Conservation (phyloP, 1,139 yeast genomes). For the Geotrichum fermentans region DNA sequence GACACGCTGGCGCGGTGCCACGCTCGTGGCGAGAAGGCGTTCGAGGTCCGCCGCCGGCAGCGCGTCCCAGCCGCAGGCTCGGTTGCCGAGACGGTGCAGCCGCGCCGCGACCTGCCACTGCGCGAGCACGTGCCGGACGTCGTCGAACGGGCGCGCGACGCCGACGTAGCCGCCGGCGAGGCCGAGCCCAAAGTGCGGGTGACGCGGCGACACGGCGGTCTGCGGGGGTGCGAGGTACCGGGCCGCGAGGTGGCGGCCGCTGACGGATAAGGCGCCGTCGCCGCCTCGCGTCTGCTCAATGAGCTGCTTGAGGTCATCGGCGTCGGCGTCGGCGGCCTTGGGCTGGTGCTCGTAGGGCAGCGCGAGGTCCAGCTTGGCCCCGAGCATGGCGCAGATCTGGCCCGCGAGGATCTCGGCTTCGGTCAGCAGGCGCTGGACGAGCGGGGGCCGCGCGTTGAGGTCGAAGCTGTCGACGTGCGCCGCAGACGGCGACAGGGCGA, state of each 20-base stretch:
- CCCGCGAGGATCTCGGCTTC: slow-evolving; percentile 20
- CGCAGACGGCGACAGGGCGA: background rate
- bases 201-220: slow-evolving; percentile 3
- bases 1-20: background rate
- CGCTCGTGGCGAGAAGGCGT: background rate
- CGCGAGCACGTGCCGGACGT: slow-evolving; percentile 22
- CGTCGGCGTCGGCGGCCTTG: background rate
- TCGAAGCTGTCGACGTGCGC: background rate
- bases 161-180: slow-evolving; percentile 26
- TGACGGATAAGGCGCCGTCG: slow-evolving; percentile 12
- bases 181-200: slow-evolving; percentile 27
- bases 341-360: slow-evolving; percentile 19
- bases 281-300: slow-evolving; percentile 6
- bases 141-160: slow-evolving; percentile 28
- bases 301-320: background rate
- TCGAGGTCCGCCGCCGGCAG: background rate
- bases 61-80: background rate
- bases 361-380: slow-evolving; percentile 13
- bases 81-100: background rate
- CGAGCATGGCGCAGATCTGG: slow-evolving; percentile 21
- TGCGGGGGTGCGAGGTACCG: slow-evolving; percentile 7
- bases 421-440: slow-evolving; percentile 4
- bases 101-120: slow-evolving; percentile 23
- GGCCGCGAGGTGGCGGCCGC: slow-evolving; percentile 15
- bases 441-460: background rate